phyloP scores from a whole-genome alignment of 2,329 filamentous ascomycete genomes.

The Ascochyta viciae-villosae region DNA sequence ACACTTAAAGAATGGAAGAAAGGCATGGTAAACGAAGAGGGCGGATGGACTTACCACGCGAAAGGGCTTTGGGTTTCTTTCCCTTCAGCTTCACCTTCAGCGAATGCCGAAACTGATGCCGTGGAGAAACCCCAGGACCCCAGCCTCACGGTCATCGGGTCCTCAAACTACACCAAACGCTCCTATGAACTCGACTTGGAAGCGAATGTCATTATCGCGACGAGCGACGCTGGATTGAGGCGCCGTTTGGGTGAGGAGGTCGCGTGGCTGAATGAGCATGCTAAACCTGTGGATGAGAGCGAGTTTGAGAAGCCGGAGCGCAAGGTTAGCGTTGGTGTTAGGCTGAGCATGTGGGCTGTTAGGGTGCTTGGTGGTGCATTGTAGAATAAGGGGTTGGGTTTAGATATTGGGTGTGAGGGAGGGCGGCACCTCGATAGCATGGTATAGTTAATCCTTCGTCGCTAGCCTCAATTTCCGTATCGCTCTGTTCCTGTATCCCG shows the following conservation, averaged over 20 bases:
- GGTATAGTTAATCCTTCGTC: too few relatives aligned
- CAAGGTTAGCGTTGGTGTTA: constrained; percentile 82
- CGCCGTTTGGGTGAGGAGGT: constrained; percentile 79
- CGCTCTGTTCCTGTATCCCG: too few relatives aligned
- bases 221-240: constrained; percentile 75
- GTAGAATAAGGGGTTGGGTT: constrained; percentile 47
- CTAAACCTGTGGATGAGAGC: constrained; percentile 71
- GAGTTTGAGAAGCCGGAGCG: constrained; percentile 84
- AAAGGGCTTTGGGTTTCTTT: constrained; percentile 93
- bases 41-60: constrained; percentile 96
- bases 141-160: constrained; percentile 83
- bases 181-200: constrained; percentile 94
- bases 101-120: constrained; percentile 44
- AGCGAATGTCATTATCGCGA: constrained; percentile 85
- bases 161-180: constrained; percentile 93
- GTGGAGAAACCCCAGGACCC: constrained; percentile 66
- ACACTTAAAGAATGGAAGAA: constrained; percentile 85
- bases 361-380: constrained; percentile 85
- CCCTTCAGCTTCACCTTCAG: constrained; percentile 48
- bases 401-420: background rate
- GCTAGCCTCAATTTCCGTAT: too few relatives aligned
- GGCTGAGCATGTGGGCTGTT: constrained; percentile 94
- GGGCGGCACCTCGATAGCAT: background rate
- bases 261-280: constrained; percentile 77
- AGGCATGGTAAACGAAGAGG: constrained; percentile 80